Evolutionary conservation across 1,284 basidiomycete genomes (phyloP).

Genomic region (Microbotryum saponariae): DNA sequence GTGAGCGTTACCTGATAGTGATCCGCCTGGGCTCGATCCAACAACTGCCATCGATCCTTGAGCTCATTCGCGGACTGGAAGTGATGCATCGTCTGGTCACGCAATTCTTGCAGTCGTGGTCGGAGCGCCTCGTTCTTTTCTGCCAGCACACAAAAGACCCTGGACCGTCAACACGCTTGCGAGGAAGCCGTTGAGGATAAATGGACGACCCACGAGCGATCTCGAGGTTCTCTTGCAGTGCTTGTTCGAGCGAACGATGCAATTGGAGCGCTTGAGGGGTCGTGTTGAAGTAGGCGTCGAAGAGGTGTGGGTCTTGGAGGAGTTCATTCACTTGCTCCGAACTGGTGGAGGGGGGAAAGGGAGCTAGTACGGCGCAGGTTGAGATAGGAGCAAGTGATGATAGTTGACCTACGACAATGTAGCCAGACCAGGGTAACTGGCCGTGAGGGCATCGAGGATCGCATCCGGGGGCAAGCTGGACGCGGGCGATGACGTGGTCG

Average conservation of each 20-base stretch:
- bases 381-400: no score
- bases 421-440: no score
- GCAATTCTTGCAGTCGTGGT: constrained; percentile 45
- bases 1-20: constrained; percentile 64
- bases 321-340: constrained; percentile 82
- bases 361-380: no score
- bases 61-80: constrained; percentile 74
- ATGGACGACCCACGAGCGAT: constrained; percentile 63
- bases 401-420: no score
- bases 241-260: constrained; percentile 58
- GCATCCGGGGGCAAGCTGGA: no score
- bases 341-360: constrained; percentile 42
- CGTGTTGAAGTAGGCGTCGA: constrained; percentile 76
- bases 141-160: constrained; percentile 36
- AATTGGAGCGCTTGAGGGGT: constrained; percentile 63
- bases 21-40: constrained; percentile 76
- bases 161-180: not conserved
- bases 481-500: no score
- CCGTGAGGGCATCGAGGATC: no score
- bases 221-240: constrained; percentile 71
- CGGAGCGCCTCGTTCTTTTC: constrained; percentile 67
- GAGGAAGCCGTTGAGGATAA: no score
- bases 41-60: constrained; percentile 69
- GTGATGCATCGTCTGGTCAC: constrained; percentile 43
- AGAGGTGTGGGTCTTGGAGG: constrained; percentile 67